These are phyloP conservation scores for Coemansia brasiliensis DNA, from an alignment of 192 early-diverging fungal genomes.

Conservation along the genomic window DNA sequence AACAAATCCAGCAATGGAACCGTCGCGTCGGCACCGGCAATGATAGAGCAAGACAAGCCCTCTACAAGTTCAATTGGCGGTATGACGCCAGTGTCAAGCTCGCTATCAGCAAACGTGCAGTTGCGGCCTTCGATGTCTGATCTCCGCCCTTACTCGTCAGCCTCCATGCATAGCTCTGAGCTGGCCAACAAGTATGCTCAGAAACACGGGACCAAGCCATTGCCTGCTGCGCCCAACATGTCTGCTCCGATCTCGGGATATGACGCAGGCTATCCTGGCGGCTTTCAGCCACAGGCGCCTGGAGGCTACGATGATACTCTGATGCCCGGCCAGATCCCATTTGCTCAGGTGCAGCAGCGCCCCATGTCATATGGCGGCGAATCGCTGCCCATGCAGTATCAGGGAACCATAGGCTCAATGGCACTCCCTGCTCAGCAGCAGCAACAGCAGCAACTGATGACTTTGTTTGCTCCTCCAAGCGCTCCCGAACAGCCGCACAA, in stretches of 20 bases:
- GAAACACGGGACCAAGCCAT: constrained; percentile 50
- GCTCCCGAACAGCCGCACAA: constrained; percentile 20
- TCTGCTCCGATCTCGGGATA: constrained; percentile 1
- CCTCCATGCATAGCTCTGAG: constrained; percentile 46
- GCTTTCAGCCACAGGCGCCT: constrained; percentile 5
- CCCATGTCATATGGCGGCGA: constrained; percentile 19
- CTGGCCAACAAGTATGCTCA: constrained; percentile 51
- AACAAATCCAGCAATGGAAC: constrained; percentile 7
- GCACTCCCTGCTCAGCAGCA: constrained; percentile 12
- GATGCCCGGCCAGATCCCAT: constrained; percentile 37
- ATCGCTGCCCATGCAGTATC: constrained; percentile 21
- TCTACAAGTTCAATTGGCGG: not conserved
- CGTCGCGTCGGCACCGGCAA: constrained; percentile 30
- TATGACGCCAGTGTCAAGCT: not conserved
- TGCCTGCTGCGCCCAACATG: constrained; percentile 32
- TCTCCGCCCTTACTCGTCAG: constrained; percentile 53
- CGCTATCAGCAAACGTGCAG: constrained; percentile 1
- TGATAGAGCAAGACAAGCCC: constrained; percentile 18
- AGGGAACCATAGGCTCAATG: constrained; percentile 3
- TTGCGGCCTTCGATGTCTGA: constrained; percentile 48
- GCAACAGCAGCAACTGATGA: constrained; percentile 35
- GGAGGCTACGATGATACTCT: constrained; percentile 34
- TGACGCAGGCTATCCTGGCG: not conserved
- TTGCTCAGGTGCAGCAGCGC: constrained; percentile 19
- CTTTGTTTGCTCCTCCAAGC: constrained; percentile 37